Conservation (phyloP, 352 stramenopile genomes). For the Pythium biforme region DNA sequence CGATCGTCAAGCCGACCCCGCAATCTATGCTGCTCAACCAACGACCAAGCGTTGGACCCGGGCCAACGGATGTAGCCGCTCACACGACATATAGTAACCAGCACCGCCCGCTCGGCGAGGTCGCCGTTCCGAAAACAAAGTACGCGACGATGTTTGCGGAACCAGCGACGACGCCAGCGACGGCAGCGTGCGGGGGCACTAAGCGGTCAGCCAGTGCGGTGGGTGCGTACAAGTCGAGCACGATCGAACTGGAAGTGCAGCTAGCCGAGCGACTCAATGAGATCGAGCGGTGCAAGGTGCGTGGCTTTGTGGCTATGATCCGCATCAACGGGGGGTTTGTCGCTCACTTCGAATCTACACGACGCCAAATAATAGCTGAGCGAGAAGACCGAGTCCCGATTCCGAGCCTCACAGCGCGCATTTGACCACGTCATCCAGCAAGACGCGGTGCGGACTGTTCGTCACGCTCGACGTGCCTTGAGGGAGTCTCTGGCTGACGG, state of each 20-base stretch:
- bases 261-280: constrained; percentile 62
- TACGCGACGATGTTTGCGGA: constrained; percentile 24
- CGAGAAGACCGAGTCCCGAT: constrained; percentile 51
- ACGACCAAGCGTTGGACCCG: not conserved
- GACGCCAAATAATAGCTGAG: too few species aligned
- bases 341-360: too few species aligned
- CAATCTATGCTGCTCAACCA: constrained; percentile 23
- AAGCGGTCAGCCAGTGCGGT: constrained; percentile 9
- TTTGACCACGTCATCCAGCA: constrained; percentile 56
- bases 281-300: constrained; percentile 62
- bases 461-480: too few species aligned
- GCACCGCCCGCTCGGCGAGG: not conserved
- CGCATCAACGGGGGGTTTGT: too few species aligned
- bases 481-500: not conserved
- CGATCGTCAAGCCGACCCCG: constrained; percentile 26
- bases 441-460: constrained; percentile 42
- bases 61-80: not conserved
- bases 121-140: not conserved
- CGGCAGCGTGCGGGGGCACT: constrained; percentile 2
- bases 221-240: constrained; percentile 46
- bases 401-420: constrained; percentile 47
- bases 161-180: not conserved
- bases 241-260: constrained; percentile 61
- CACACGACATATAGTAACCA: not conserved
- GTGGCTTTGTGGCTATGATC: too few species aligned